Evolutionary conservation across 164 flowering plant species (phyloP), one percentile per base, ranked within the genome.

Genomic region (Vitis rotundifolia): DNA sequence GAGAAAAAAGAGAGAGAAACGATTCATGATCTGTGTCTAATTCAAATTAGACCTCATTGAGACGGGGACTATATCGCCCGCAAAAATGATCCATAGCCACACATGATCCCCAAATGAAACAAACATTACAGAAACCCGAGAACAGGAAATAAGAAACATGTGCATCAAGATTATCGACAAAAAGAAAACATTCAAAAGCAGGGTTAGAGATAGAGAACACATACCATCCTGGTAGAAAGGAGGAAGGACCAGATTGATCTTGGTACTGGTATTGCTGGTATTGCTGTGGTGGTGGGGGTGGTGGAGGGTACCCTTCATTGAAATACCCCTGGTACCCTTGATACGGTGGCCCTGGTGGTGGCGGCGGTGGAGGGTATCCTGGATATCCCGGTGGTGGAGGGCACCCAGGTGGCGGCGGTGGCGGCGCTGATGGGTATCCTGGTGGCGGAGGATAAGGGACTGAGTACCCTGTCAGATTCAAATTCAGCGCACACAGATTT

Each of bases 321-420:
- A 81, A 81, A 67, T 82, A 82, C 10, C 83, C 82, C 55, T 82
- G 85, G 66, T 82, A 82, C 12, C 83, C 85, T 68, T 71, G 77
- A n/a, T 77, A 67, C 11, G 68, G 80, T 9, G 63, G 80, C 10
- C 55, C 75, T 5, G 61, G 77, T 8, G 61, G 63, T 10, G 78
- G 76, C 0, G 68, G 75, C 8, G 81, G 78, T 1, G 71, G 76
- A n/a, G 74, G 73, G 12, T 73, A 73, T 48, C 73, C 79, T 8
- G 81, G 76, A 60, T 76, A 78, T 7, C 76, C 78, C 6, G 77
- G 77, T 18, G 75, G 78, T 13, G 76, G 76, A 44, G 79, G 79
- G 44, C 44, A 37, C 10, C 76, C 78, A 5, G 79, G 77, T 18
- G 75, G 78, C 11, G 73, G 76, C 47, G 79, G 79, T 26, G 84